Evolutionary conservation across 2,329 filamentous ascomycete species (phyloP).

Genomic region (Pyrenochaeta sp.): DNA sequence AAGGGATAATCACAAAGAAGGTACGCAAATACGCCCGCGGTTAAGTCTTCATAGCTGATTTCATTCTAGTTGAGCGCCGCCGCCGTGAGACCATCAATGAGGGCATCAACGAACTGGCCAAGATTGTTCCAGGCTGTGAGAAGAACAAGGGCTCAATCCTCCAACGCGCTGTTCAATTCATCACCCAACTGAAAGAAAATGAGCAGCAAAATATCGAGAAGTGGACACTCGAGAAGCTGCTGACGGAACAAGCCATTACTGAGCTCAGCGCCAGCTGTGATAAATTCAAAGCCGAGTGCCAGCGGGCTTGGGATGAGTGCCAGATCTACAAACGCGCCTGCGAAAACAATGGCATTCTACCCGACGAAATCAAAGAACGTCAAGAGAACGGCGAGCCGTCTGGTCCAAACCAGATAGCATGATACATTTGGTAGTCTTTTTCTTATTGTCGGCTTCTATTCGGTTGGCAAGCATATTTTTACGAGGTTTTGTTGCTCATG

Average conservation of each 20-base stretch:
- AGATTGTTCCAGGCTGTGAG: conserved; percentile 96
- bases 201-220: conserved; percentile 94
- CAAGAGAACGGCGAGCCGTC: conserved; percentile 50
- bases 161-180: conserved; percentile 91
- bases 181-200: conserved; percentile 92
- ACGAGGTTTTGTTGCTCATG: conserved; percentile 16
- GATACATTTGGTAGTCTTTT: neutral
- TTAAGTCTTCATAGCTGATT: conserved; percentile 12
- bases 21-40: conserved; percentile 59
- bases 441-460: conserved; percentile 1
- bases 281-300: conserved; percentile 82
- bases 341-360: conserved; percentile 50
- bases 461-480: conserved; percentile 3
- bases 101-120: conserved; percentile 96
- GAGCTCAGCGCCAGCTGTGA: conserved; percentile 89
- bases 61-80: conserved; percentile 81
- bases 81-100: conserved; percentile 98
- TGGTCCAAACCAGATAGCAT: conserved; percentile 39
- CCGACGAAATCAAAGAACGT: conserved; percentile 52
- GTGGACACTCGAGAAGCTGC: conserved; percentile 89
- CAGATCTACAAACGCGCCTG: conserved; percentile 74
- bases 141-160: conserved; percentile 99
- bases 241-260: conserved; percentile 86
- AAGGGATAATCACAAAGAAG: conserved; percentile 99
- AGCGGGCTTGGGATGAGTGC: conserved; percentile 78